These are phyloP conservation scores for Diplodia scrobiculata DNA, from an alignment of 2,329 filamentous ascomycete species.

Conservation along the genomic window DNA sequence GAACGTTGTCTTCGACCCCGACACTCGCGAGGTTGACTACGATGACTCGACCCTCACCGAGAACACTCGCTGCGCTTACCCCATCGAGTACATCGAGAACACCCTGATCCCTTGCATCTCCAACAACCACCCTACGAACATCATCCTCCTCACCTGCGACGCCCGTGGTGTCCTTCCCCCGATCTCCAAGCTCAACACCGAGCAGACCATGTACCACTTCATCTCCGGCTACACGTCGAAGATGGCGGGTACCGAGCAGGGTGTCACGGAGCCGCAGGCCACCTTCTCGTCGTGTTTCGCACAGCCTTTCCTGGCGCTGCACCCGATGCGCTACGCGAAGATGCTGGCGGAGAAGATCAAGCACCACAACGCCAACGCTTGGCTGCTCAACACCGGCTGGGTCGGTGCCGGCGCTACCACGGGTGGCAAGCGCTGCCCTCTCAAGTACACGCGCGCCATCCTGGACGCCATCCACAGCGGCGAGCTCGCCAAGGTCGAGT, in stretches of 20 bases:
- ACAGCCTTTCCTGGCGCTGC: constrained; percentile 96
- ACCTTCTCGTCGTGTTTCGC: constrained; percentile 99
- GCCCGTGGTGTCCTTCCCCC: constrained; percentile 95
- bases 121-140: constrained; percentile 87
- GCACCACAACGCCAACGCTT: constrained; percentile 91
- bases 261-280: constrained; percentile 93
- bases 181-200: constrained; percentile 91
- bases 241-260: constrained; percentile 99
- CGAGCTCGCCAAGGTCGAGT: constrained; percentile 88
- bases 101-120: constrained; percentile 97
- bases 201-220: constrained; percentile 99
- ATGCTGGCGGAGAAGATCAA: constrained; percentile 99
- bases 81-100: constrained; percentile 98
- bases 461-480: constrained; percentile 97
- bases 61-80: constrained; percentile 98
- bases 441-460: constrained; percentile 98
- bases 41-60: constrained; percentile 93
- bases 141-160: constrained; percentile 97
- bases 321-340: constrained; percentile 98
- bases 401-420: constrained; percentile 87
- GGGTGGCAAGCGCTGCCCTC: constrained; percentile 92
- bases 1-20: constrained; percentile 96
- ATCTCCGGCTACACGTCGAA: constrained; percentile 99
- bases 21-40: constrained; percentile 89
- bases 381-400: constrained; percentile 98